Conservation (phyloP, 169 alveolate genomes). For the Nephromyces sp. region DNA sequence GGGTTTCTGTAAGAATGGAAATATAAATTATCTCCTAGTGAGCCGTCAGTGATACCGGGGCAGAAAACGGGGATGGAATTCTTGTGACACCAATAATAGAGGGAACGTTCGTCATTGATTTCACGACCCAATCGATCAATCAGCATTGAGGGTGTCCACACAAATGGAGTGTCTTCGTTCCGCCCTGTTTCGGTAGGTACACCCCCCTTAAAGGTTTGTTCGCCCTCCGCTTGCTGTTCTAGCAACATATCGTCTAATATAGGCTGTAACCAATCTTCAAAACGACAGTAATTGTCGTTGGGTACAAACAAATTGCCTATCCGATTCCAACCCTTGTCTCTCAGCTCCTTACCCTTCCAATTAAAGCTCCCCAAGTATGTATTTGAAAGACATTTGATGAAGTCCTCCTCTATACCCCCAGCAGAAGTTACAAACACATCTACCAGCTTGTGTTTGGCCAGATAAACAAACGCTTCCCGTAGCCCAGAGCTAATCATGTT, state of each 20-base stretch:
- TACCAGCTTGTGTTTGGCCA: slow-evolving; percentile 71
- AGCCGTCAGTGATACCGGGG: slow-evolving; percentile 99
- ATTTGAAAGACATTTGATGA: slow-evolving; percentile 89
- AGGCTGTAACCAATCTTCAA: slow-evolving; percentile 96
- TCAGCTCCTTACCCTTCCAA: slow-evolving; percentile 78
- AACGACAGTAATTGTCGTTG: slow-evolving; percentile 87
- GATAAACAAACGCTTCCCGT: slow-evolving; percentile 73
- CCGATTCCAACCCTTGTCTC: slow-evolving; percentile 91
- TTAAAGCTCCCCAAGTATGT: slow-evolving; percentile 83
- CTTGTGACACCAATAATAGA: slow-evolving; percentile 94
- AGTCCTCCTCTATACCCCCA: slow-evolving; percentile 99
- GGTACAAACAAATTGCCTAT: slow-evolving; percentile 96
- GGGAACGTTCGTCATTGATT: slow-evolving; percentile 85
- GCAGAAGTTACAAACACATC: slow-evolving; percentile 88
- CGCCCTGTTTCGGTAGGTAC: not conserved
- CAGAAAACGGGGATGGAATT: slow-evolving; percentile 95
- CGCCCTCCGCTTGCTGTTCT: slow-evolving; percentile 62
- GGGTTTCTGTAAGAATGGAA: slow-evolving; percentile 69
- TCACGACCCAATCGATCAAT: slow-evolving; percentile 88
- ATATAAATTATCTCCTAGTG: slow-evolving; percentile 90
- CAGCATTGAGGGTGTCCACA: slow-evolving; percentile 79
- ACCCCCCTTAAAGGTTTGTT: not conserved
- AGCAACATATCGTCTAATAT: slow-evolving; percentile 84
- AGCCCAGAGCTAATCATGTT: slow-evolving; percentile 77
- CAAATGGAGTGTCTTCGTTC: slow-evolving; percentile 10